Evolutionary conservation across 108 stramenopile genomes (phyloP).

Genomic region (Pseudonitzschia delicatissima): DNA sequence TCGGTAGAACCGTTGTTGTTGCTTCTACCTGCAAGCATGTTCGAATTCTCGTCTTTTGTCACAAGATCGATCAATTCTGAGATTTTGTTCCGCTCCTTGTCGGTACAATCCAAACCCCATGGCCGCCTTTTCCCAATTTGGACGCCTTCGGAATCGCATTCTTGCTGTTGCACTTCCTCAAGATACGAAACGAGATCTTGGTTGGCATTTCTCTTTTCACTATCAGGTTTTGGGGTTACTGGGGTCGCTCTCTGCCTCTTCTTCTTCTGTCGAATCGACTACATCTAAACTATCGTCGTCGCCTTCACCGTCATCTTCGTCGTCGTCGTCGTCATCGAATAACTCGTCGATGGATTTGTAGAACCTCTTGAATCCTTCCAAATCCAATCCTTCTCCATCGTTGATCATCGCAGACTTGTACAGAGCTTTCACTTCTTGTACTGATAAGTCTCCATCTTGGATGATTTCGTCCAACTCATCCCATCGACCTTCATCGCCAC

Average conservation of each 20-base stretch:
- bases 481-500: not conserved
- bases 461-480: not conserved
- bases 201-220: not conserved
- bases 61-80: constrained; percentile 35
- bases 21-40: not conserved
- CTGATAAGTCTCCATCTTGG: not conserved
- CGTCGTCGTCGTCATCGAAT: constrained; percentile 8
- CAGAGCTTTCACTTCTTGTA: not conserved
- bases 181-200: not conserved
- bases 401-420: not conserved
- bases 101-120: constrained; percentile 53
- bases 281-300: not conserved
- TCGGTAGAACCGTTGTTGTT: not conserved
- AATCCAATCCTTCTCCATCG: not conserved
- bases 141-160: not conserved
- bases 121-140: constrained; percentile 11
- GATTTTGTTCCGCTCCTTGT: constrained; percentile 31
- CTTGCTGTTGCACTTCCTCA: not conserved
- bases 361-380: not conserved
- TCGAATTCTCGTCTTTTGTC: not conserved
- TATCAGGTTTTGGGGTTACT: not conserved
- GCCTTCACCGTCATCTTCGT: not conserved
- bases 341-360: constrained; percentile 2
- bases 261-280: not conserved
- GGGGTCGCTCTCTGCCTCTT: not conserved